Base-by-base conservation (phyloP, 1,284 basidiomycete genomes). In the Hymenochaete sp. region DNA sequence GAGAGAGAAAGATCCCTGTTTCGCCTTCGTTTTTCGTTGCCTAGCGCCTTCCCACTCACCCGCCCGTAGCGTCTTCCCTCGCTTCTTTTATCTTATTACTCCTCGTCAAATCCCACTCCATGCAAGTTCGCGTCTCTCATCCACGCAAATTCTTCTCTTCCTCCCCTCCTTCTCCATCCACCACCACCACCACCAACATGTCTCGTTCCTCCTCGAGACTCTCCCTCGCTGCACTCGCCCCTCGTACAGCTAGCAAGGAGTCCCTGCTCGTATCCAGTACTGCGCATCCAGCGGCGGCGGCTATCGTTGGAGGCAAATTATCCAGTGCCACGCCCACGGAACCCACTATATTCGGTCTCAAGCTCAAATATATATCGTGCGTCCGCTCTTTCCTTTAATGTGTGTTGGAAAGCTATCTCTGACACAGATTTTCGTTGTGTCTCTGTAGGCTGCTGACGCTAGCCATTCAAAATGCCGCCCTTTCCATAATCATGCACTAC, bases 401-500 rank as follows among this genome's bases (percentile, higher is more conserved):
- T 9, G 28, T 14, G 9, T 31, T 31, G 14, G 14, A 8, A 37
- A 9, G 8, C 35, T 19, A 9, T 16, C 18, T 21, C 44, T 21
- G 33, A 10, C 27, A 3, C 36, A 35, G 29, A 28, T 43, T 40
- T 44, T 45, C 47, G 42, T 48, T 28, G 18, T 6, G 37, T 32
- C 41, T 32, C 42, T 29, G 8, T 31, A 93, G 90, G 38, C 77
- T 97, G 49, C 74, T 93, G 56, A 93, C 89, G 13, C 75, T 98
- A 60, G 92, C 93, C 38, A 74, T 95, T 44, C 93, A 98, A 69
- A 98, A 97, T 67, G 90, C 89, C 11, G 69, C 81, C 47, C 64
- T 96, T 49, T 85, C 90, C 33, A 79, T 96, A 60, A 84, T 96
- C 61, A 92, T 96, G 87, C 89, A 93, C 68, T 91, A 93, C 65